Evolutionary conservation across 352 stramenopile genomes (phyloP).

Genomic region (Phytophthora foliorum): DNA sequence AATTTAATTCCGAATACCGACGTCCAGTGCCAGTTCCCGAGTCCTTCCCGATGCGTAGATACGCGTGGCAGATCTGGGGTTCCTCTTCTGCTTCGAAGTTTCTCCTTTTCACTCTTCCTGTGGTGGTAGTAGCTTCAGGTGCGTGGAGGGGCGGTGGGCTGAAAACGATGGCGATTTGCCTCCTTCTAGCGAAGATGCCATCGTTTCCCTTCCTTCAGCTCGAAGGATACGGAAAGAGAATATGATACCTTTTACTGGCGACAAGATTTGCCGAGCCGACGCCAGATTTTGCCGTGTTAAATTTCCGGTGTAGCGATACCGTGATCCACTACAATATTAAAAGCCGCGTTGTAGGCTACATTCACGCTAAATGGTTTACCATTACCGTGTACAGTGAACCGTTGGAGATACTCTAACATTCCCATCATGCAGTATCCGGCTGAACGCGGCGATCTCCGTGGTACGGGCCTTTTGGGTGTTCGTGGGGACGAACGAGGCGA

Average conservation of each 20-base stretch:
- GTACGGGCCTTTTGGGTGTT: too few relatives aligned
- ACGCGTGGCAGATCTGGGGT: neutral
- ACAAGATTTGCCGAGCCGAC: neutral
- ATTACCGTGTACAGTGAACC: neutral
- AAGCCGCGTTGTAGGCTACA: neutral
- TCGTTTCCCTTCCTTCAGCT: too few relatives aligned
- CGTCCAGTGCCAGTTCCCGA: neutral
- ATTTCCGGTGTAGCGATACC: slow-evolving; percentile 1
- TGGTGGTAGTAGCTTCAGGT: neutral
- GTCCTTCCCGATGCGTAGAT: slow-evolving; percentile 5
- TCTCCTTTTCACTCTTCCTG: slow-evolving; percentile 1
- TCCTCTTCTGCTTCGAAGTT: slow-evolving; percentile 5
- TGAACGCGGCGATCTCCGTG: too few relatives aligned
- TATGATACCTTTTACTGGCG: neutral
- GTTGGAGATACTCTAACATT: too few relatives aligned
- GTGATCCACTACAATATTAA: neutral
- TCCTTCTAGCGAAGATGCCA: neutral
- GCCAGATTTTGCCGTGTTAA: too few relatives aligned
- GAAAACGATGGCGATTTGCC: neutral
- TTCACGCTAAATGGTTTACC: slow-evolving; percentile 1
- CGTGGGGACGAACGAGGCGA: too few relatives aligned
- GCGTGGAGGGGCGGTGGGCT: too few relatives aligned
- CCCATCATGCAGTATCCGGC: too few relatives aligned
- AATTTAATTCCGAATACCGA: too few relatives aligned
- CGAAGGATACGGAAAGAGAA: too few relatives aligned